phyloP scores from a whole-genome alignment of 495 filamentous ascomycete genomes.

The Xylaria grammica region DNA sequence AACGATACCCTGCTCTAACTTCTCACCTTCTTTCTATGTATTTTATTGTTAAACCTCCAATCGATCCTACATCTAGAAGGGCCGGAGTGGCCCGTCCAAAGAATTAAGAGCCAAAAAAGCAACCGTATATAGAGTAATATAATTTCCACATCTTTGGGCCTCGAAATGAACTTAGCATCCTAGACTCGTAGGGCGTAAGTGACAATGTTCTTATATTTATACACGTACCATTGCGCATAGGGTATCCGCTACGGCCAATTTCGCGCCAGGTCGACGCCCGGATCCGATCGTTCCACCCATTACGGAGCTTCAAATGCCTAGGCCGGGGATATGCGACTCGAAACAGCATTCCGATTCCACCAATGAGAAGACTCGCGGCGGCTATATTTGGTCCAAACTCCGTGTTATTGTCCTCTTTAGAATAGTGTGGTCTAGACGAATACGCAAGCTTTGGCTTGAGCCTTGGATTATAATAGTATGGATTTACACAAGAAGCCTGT shows the following conservation, averaged over 20 bases:
- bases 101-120: not conserved
- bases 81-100: not conserved
- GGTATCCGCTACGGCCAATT: too few relatives aligned
- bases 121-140: too few relatives aligned
- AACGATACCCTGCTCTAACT: not conserved
- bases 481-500: not conserved
- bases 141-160: too few relatives aligned
- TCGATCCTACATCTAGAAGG: not conserved
- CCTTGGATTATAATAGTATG: not conserved
- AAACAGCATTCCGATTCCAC: conserved; percentile 10
- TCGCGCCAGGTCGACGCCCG: too few relatives aligned
- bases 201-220: too few relatives aligned
- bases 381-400: not conserved
- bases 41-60: not conserved
- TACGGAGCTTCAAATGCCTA: conserved; percentile 1
- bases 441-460: not conserved
- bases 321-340: conserved; percentile 3
- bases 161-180: too few relatives aligned
- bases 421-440: conserved; percentile 3
- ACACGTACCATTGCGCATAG: too few relatives aligned
- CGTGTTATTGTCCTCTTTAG: conserved; percentile 5
- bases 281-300: not conserved
- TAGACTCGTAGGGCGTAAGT: too few relatives aligned
- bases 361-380: conserved; percentile 8
- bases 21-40: not conserved